Evolutionary conservation across 352 stramenopile genomes (phyloP), one percentile per base, ranked within the genome.

Genomic region (Globisporangium spinosum): DNA sequence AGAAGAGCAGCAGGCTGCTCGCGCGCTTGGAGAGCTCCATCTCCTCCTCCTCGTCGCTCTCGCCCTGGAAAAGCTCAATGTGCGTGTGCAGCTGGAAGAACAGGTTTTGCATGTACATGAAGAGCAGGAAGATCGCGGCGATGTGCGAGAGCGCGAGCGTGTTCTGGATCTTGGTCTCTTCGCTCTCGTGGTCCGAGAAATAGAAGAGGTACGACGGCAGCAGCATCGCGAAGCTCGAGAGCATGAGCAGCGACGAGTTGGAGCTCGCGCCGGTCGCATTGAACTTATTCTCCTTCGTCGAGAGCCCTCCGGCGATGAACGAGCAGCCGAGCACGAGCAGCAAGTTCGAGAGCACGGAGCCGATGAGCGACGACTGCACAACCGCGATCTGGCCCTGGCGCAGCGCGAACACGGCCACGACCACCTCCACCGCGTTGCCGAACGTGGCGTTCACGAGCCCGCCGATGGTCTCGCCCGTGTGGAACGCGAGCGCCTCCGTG

Each of bases 391-490:
- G 91, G 47, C 94, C 95, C 25, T 95, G 85, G 29, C 84, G 79
- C 15, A 99, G 87, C 22, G 97, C 97, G 15, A 98, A 97, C 54
- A 98, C 87, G 3, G 97, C 96, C 63, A 99, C 97, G 27, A 99
- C 90, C 22, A 99, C 83, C 85, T 99, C 97, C 5, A 98, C 96
- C 7, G 96, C 94, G 82, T 99, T 99, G 64, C 97, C 97, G 76
- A 99, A 98, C 8, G 97, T 99, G 34, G 97, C 97, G 83, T 99
- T 99, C 35, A 99, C 85, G 13, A 99, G 83, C 0, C 97, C 97
- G 58, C 97, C 97, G 64, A 99, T 97, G 0, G 96, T 99, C 70
- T 98, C 94, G 70, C 94, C 97, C 51, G 96, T 98, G 79, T 99
- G 97, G 71, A 95, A 91, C 10, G 97, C 95, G 8, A 99, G 90